Base-by-base conservation (phyloP, 768 basidiomycete species). In the Podaxis carcinomalis region DNA sequence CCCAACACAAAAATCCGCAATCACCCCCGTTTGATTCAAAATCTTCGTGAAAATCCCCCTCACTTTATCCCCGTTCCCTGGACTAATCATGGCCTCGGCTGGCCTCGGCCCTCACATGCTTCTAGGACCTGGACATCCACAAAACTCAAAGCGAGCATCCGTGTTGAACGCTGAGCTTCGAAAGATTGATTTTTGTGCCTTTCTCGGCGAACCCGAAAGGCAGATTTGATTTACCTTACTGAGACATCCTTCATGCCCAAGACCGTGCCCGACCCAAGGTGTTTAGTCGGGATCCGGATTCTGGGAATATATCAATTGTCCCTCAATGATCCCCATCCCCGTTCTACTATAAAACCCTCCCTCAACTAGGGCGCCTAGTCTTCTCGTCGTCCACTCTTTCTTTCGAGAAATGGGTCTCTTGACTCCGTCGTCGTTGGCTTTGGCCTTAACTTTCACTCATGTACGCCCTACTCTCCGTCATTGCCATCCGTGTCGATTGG, bases 381-480 rank as follows among this genome's bases (percentile, higher is more conserved):
- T 49, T 62, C 32, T 61, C 63, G 62, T 64, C 59, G 52, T 3
- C 65, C 51, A 55, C 47, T 57, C 62, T 66, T 61, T 50, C 42
- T 66, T 61, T 50, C 42, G 53, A 56, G 68, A 66, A 63, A 79
- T 78, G 78, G 60, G 68, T 65, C 58, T 73, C 68, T 65, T 70
- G 40, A 67, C 64, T 61, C 69, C 69, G 56, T 66, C 74, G 59
- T 70, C 68, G 50, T 57, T 75, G 68, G 72, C 74, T 54, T 61
- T 77, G 61, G 72, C 71, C 64, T 62, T 77, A 44, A 66, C 75
- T 58, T 65, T 74, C 68, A 65, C 73, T 73, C 71, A 76, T 73
- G 81, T 82, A 67, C 59, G 78, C 64, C 56, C 23, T 58, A 62
- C 57, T 40, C 35, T 56, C 25, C 36, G 51, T 32, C 44, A 37